Evolutionary conservation across 371 early-diverging fungal genomes (phyloP).

Genomic region (Syncephalastrum monosporum): DNA sequence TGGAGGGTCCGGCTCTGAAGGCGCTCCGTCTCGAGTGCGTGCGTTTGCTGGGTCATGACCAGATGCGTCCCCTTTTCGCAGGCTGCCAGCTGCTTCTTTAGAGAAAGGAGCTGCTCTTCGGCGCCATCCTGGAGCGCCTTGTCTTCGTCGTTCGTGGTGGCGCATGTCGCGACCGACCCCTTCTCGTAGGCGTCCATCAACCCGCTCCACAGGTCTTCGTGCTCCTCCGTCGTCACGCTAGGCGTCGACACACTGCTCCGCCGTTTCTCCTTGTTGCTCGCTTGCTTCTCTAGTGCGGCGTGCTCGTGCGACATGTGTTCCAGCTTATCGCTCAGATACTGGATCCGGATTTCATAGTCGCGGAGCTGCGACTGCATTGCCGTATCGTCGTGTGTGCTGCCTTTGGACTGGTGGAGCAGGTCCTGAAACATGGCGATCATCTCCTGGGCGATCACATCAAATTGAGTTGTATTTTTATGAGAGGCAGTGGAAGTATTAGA

Average conservation of each 20-base stretch:
- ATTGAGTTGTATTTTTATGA: constrained; percentile 2
- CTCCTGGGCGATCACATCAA: constrained; percentile 6
- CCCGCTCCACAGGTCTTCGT: constrained; percentile 29
- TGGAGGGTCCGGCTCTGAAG: constrained; percentile 26
- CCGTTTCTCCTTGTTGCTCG: constrained; percentile 15
- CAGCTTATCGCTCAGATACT: constrained; percentile 29
- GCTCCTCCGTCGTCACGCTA: constrained; percentile 11
- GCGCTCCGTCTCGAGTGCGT: constrained; percentile 29
- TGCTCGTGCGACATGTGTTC: constrained; percentile 39
- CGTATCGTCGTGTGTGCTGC: constrained; percentile 2
- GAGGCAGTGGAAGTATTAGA: neutral
- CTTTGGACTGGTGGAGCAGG: constrained; percentile 11
- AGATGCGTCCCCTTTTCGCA: constrained; percentile 35
- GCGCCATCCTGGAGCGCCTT: constrained; percentile 12
- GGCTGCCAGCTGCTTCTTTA: constrained; percentile 26
- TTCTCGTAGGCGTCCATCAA: constrained; percentile 36
- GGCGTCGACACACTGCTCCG: constrained; percentile 11
- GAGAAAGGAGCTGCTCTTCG: constrained; percentile 15
- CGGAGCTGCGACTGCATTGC: constrained; percentile 9
- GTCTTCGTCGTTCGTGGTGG: constrained; percentile 4
- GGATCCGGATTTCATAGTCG: constrained; percentile 41
- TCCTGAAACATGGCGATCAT: constrained; percentile 3
- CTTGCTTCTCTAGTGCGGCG: constrained; percentile 20
- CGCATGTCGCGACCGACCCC: constrained; percentile 3
- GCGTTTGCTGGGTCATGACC: constrained; percentile 29